Conservation (phyloP, 257 asterid genomes). For the Forsythia viridissima region DNA sequence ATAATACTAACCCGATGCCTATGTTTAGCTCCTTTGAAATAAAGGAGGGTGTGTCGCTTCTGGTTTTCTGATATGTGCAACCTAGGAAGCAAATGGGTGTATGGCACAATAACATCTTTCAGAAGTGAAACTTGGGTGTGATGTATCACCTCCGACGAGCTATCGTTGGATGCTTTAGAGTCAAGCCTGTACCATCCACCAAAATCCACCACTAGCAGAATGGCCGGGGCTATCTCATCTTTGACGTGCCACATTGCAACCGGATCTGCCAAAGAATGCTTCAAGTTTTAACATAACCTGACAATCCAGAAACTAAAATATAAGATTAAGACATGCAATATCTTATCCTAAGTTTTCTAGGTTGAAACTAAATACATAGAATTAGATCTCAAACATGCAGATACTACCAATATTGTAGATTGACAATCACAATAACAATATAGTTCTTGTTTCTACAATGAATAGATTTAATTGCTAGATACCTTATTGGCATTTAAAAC, state of each 20-base stretch:
- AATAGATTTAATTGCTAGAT: not conserved
- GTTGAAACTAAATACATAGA: not conserved
- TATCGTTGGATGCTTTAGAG: constrained; percentile 53
- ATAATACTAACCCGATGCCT: constrained; percentile 81
- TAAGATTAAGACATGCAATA: constrained; percentile 54
- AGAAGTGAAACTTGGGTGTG: constrained; percentile 88
- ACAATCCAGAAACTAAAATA: constrained; percentile 67
- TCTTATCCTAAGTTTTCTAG: constrained; percentile 22
- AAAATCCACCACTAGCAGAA: constrained; percentile 93
- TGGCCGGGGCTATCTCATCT: constrained; percentile 80
- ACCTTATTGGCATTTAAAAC: not conserved
- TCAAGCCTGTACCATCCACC: constrained; percentile 93
- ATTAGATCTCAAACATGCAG: not conserved
- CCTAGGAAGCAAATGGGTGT: constrained; percentile 85
- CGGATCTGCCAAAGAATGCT: constrained; percentile 99
- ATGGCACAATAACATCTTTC: constrained; percentile 91
- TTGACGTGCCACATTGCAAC: constrained; percentile 93
- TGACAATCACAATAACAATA: not conserved
- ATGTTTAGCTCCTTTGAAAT: constrained; percentile 97
- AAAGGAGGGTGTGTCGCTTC: constrained; percentile 67
- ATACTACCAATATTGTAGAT: not conserved
- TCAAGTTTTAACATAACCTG: constrained; percentile 92
- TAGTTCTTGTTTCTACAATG: not conserved
- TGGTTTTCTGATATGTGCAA: constrained; percentile 54
- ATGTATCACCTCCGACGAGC: constrained; percentile 60